phyloP scores from a whole-genome alignment of 2,329 filamentous ascomycete genomes.

The Cadophora gregata region DNA sequence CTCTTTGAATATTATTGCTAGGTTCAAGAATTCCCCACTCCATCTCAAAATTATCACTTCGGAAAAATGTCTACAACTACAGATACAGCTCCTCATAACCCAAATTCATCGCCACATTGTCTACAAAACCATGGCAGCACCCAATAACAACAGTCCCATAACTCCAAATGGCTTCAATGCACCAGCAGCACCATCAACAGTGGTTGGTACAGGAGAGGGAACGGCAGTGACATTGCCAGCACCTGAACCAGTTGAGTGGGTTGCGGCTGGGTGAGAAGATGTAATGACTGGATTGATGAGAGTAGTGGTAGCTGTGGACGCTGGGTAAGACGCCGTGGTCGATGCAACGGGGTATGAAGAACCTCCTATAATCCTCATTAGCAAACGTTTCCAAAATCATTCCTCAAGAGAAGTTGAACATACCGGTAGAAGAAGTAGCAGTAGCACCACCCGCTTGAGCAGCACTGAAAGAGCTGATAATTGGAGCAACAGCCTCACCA shows the following conservation, averaged over 20 bases:
- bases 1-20: too few relatives aligned
- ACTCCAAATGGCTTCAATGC: conserved; percentile 9
- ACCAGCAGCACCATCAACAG: not conserved
- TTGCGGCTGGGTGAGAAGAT: conserved; percentile 2
- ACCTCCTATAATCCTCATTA: not conserved
- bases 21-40: too few relatives aligned
- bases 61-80: too few relatives aligned
- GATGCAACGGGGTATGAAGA: not conserved
- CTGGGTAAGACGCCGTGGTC: not conserved
- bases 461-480: conserved; percentile 15
- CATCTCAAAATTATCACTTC: too few relatives aligned
- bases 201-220: not conserved
- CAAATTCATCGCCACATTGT: not conserved
- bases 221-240: not conserved
- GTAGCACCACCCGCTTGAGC: conserved; percentile 7
- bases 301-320: not conserved
- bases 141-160: conserved; percentile 2
- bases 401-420: not conserved
- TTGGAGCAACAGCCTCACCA: conserved; percentile 11
- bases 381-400: not conserved
- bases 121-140: conserved; percentile 14
- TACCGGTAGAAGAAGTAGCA: conserved; percentile 9
- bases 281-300: not conserved
- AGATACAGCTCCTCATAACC: too few relatives aligned
- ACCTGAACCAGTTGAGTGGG: not conserved